Conservation (phyloP, 108 stramenopile species). For the Fistulifera pelliculosa region DNA sequence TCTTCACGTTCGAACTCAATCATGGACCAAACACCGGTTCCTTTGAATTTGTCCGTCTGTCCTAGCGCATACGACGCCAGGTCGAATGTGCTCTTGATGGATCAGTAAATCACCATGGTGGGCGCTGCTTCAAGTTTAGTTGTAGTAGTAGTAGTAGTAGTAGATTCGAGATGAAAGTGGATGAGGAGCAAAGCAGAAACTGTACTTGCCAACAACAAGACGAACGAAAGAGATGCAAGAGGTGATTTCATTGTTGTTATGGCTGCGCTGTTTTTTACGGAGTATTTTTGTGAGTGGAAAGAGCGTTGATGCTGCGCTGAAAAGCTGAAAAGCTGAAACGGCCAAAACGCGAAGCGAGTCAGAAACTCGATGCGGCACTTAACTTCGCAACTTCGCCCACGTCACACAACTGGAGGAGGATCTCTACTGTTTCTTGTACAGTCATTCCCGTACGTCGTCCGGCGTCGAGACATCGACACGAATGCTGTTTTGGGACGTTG, state of each 20-base stretch:
- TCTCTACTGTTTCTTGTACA: too few relatives aligned
- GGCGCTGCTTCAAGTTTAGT: conserved; percentile 9
- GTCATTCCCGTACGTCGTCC: too few relatives aligned
- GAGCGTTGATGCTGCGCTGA: too few relatives aligned
- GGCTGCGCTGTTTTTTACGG: background rate
- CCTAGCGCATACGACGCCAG: conserved; percentile 60
- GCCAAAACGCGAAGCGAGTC: too few relatives aligned
- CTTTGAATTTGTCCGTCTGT: conserved; percentile 64
- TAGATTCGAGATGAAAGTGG: too few relatives aligned
- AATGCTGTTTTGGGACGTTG: too few relatives aligned
- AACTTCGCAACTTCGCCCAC: too few relatives aligned
- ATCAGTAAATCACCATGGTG: conserved; percentile 84
- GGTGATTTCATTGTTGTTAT: conserved; percentile 7
- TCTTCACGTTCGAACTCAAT: conserved; percentile 57
- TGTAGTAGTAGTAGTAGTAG: conserved; percentile 1
- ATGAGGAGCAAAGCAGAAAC: conserved; percentile 22
- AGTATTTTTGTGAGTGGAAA: too few relatives aligned
- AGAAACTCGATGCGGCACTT: too few relatives aligned
- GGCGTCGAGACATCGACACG: too few relatives aligned
- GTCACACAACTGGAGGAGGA: too few relatives aligned
- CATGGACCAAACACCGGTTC: conserved; percentile 62
- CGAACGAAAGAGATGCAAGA: conserved; percentile 2
- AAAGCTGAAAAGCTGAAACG: too few relatives aligned
- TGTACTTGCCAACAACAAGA: conserved; percentile 8
- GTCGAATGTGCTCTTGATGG: conserved; percentile 78